These are phyloP conservation scores for Tuber magnatum DNA, from an alignment of 495 filamentous ascomycete species.

Conservation along the genomic window DNA sequence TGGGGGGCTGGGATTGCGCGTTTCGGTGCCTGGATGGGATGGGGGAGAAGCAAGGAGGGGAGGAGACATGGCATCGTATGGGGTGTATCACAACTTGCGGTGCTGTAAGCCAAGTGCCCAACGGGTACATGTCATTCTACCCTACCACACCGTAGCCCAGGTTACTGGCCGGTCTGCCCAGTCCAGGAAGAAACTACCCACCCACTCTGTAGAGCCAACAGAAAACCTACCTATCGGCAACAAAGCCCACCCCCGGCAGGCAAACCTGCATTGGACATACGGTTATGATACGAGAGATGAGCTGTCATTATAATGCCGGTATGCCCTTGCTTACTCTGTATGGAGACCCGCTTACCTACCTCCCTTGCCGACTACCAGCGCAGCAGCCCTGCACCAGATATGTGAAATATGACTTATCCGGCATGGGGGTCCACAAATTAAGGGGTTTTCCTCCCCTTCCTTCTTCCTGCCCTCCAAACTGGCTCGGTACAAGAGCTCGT, in stretches of 20 bases:
- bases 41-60: not conserved
- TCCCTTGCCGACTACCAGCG: not conserved
- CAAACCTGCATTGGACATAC: not conserved
- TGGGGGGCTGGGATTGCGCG: not conserved
- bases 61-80: not conserved
- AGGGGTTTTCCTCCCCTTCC: not conserved
- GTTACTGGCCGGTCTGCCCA: not conserved
- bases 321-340: not conserved
- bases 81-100: not conserved
- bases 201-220: not conserved
- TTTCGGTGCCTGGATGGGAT: not conserved
- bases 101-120: not conserved
- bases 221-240: not conserved
- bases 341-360: not conserved
- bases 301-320: not conserved
- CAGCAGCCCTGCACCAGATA: not conserved
- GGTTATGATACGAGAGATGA: not conserved
- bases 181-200: not conserved
- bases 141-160: not conserved
- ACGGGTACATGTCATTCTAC: not conserved
- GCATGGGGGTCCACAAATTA: not conserved
- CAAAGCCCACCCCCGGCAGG: not conserved
- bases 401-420: not conserved
- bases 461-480: not conserved
- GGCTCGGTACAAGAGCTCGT: not conserved